Conservation (phyloP, 352 stramenopile species). For the Phytophthora chlamydospora region DNA sequence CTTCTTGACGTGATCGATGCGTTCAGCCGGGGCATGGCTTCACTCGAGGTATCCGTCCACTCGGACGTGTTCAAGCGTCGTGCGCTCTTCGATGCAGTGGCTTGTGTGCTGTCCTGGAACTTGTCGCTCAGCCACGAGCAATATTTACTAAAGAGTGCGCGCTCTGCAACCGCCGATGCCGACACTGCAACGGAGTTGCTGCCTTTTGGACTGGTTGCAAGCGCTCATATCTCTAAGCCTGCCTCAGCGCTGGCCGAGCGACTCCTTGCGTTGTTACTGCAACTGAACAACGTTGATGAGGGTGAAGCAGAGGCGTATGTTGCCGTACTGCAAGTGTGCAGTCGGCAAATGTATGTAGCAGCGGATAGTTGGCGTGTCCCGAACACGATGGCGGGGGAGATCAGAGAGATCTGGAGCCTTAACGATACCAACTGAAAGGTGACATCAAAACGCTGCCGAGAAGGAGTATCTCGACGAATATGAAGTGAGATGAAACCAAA, state of each 20-base stretch:
- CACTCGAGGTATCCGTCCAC: constrained; percentile 12
- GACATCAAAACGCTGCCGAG: not conserved
- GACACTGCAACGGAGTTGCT: constrained; percentile 15
- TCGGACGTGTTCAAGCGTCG: constrained; percentile 23
- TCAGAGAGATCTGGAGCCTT: constrained; percentile 39
- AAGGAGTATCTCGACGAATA: constrained; percentile 4
- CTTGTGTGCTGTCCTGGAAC: constrained; percentile 35
- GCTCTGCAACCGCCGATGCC: not conserved
- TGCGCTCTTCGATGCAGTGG: constrained; percentile 30
- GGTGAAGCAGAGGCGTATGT: constrained; percentile 17
- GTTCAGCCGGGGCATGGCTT: constrained; percentile 28
- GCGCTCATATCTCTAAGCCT: constrained; percentile 18
- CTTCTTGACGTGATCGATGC: constrained; percentile 43
- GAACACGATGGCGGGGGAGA: constrained; percentile 12
- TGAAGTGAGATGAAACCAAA: no score
- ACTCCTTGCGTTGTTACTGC: constrained; percentile 21
- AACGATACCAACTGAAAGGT: constrained; percentile 8
- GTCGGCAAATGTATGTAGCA: constrained; percentile 33
- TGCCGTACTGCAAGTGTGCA: constrained; percentile 18
- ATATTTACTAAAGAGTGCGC: constrained; percentile 14
- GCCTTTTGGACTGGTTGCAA: constrained; percentile 35
- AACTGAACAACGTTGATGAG: constrained; percentile 6
- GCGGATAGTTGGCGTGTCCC: constrained; percentile 24
- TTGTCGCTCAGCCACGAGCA: constrained; percentile 26
- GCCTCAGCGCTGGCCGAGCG: constrained; percentile 29